Conservation (phyloP, 192 early-diverging fungal species). For the Dispira parvispora region DNA sequence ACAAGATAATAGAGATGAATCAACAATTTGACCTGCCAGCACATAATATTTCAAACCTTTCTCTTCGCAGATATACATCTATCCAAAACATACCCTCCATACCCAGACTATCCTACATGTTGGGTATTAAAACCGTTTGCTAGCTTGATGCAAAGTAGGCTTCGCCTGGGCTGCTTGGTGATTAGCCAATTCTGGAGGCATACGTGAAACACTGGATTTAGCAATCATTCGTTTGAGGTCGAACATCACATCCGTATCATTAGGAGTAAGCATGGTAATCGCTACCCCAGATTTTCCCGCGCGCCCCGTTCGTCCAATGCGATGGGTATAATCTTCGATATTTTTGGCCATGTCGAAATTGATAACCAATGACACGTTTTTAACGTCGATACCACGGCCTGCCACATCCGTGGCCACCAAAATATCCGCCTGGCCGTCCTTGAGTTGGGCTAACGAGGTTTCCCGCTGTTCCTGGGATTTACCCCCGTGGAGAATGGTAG, state of each 20-base stretch:
- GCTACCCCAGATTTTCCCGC: constrained; percentile 86
- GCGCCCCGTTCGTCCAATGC: constrained; percentile 96
- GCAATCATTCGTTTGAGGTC: constrained; percentile 50
- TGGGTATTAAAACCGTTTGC: no score
- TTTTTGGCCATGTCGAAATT: constrained; percentile 98
- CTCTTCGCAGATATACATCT: no score
- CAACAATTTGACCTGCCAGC: no score
- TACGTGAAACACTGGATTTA: constrained; percentile 57
- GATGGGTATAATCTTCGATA: constrained; percentile 97
- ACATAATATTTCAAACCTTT: no score
- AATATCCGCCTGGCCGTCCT: constrained; percentile 64
- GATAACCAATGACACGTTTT: constrained; percentile 88
- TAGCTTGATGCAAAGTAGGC: constrained; percentile 12
- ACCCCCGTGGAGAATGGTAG: constrained; percentile 81
- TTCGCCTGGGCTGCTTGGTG: constrained; percentile 77
- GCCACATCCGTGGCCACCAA: constrained; percentile 98
- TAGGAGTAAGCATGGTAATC: constrained; percentile 67
- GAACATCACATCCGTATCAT: constrained; percentile 79
- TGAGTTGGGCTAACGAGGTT: constrained; percentile 60
- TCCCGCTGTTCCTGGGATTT: constrained; percentile 98
- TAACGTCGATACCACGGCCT: constrained; percentile 96
- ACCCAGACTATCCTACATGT: no score
- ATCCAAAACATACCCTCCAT: no score
- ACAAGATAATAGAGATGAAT: no score
- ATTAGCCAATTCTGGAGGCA: constrained; percentile 69